These are phyloP conservation scores for Kockiozyma suomiensis DNA, from an alignment of 805 yeast genomes.

Conservation along the genomic window DNA sequence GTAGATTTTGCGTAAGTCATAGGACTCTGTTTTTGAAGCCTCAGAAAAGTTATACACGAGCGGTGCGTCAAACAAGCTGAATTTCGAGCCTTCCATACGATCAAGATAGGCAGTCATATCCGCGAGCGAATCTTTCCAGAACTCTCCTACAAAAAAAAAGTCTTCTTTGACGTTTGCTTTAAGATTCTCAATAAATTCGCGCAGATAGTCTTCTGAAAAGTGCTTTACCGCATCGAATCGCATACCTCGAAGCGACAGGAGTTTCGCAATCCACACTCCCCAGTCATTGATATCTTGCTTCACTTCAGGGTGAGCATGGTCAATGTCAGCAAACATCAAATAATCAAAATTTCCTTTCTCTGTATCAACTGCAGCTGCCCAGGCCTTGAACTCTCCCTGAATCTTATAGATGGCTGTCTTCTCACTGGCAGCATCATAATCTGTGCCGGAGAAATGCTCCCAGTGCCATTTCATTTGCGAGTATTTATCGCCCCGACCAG, in stretches of 20 bases:
- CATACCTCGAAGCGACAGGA: constrained; percentile 29
- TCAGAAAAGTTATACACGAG: constrained; percentile 30
- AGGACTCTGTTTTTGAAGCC: constrained; percentile 25
- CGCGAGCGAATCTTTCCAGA: constrained; percentile 30
- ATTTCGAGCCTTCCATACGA: constrained; percentile 19
- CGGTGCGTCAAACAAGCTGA: constrained; percentile 31
- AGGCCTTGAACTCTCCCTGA: constrained; percentile 26
- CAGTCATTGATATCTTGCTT: constrained; percentile 27
- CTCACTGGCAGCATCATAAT: constrained; percentile 25
- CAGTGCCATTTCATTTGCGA: constrained; percentile 31
- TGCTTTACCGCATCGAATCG: constrained; percentile 34
- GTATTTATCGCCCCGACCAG: constrained; percentile 33
- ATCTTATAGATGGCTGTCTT: constrained; percentile 32
- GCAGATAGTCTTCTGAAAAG: constrained; percentile 29
- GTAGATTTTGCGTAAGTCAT: constrained; percentile 26
- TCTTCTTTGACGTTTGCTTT: constrained; percentile 19
- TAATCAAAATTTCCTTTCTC: constrained; percentile 36
- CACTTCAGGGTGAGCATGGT: constrained; percentile 33
- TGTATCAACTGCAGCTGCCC: constrained; percentile 28
- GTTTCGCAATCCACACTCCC: constrained; percentile 31
- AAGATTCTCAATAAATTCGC: constrained; percentile 18
- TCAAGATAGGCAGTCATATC: constrained; percentile 29
- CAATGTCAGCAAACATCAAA: constrained; percentile 34
- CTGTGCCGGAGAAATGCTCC: constrained; percentile 34
- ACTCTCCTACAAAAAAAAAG: constrained; percentile 33